Base-by-base conservation (phyloP, 2,329 filamentous ascomycete genomes). In the Cladophialophora bantiana region DNA sequence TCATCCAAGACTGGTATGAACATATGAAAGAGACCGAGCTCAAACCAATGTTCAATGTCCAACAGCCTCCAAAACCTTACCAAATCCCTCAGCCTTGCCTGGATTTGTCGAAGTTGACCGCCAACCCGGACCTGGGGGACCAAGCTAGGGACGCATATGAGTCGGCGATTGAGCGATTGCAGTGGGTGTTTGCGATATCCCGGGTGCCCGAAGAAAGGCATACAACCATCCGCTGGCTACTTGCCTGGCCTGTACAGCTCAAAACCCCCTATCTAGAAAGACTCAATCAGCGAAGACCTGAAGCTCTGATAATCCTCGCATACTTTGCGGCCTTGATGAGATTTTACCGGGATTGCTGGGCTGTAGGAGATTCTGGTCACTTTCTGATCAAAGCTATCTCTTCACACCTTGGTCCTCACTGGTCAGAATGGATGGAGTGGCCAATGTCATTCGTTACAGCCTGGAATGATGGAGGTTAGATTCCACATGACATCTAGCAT, bases 281-380 rank as follows among this genome's bases (percentile, higher is more conserved):
- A n/a, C 68, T 81, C 2, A 68, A 73, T 15, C 73, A 77, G 59
- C 75, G 77, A 12, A 72, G 73, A 15, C 78, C 80, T 0, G 79
- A 82, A 65, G 79, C 81, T 2, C 69, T 83, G 7, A 76, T 79
- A 10, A 74, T 82, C 26, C 73, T 82, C 4, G 80, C 79, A 1
- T 78, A 83, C 65, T 83, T 78, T 65, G 77, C 76, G 0, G 78
- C 82, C 15, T 66, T 81, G 6, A 55, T 81, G 32, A 74, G 79
- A 66, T 66, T 68, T 1, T 73, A 72, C 31, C 72, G 71, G 10
- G 69, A 75, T 12, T 72, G 71, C 40, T 81, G 79, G 79, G 45
- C 73, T 5, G 75, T 79, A 54, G 72, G 71, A 4, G 73, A 77
- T 60, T 72, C 72, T 7, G 76, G 76, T 0, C 20, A 55, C 13